Evolutionary conservation across 2,329 filamentous ascomycete genomes (phyloP).

Genomic region (Stachybotrys chlorohalonatus): DNA sequence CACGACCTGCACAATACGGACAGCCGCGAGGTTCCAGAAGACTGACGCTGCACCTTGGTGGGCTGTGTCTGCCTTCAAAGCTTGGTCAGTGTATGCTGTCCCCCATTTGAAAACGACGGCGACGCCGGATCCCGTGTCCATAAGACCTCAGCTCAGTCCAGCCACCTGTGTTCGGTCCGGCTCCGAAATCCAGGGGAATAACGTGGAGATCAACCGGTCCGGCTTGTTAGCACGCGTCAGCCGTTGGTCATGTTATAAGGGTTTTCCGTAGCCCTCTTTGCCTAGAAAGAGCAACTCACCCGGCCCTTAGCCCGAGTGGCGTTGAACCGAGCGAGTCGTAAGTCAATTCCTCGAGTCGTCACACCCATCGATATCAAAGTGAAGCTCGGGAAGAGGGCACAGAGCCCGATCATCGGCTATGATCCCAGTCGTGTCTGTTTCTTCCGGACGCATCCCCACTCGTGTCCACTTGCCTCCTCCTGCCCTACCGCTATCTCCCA

Average conservation of each 20-base stretch:
- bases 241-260: not conserved
- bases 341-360: no score
- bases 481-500: not conserved
- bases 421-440: not conserved
- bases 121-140: not conserved
- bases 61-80: not conserved
- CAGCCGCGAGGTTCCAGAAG: not conserved
- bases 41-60: not conserved
- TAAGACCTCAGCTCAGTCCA: not conserved
- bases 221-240: not conserved
- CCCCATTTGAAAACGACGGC: not conserved
- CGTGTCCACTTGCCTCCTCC: not conserved
- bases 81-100: not conserved
- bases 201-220: not conserved
- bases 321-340: not conserved
- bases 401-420: not conserved
- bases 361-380: not conserved
- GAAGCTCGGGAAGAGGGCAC: not conserved
- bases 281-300: not conserved
- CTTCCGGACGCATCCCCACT: not conserved
- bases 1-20: not conserved
- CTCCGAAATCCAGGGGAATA: not conserved
- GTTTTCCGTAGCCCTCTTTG: not conserved
- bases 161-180: not conserved
- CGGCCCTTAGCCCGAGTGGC: not conserved